Evolutionary conservation across 2,329 filamentous ascomycete species (phyloP), one percentile per base, ranked within the genome.

Genomic region (Clonostachys chloroleuca): DNA sequence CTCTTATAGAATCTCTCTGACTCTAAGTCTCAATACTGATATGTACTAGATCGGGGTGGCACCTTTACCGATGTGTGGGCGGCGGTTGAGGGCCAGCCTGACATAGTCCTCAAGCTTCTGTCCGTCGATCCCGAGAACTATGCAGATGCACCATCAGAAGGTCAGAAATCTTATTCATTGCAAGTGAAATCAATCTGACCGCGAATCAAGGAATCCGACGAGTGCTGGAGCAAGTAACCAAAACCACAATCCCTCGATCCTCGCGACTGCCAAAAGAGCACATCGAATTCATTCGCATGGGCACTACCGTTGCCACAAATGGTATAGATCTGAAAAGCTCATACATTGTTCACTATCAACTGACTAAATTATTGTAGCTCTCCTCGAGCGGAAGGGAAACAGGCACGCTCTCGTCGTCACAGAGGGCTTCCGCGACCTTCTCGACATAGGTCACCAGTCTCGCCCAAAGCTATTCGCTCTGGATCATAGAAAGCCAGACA

Each of bases 291-390:
- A 88, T 88, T 58, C 77, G 85, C 9, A 89, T 89, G 78, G 86
- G 86, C 13, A 90, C 86, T 2, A 89, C 86, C 0, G 83, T 89
- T 7, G 86, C 85, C 2, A 89, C 86, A 1, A 89, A 89, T 64
- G 85, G 36, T 39, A 39, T 18, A 12, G 14, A n/a, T 39, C 12
- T 39, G 2, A 8, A 39, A 39, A 14, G 14, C 36, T 39, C 14
- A 39, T n/a, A n/a, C 14, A 83, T 87, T 2, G 89, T 83, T 1
- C 84, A 83, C 9, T 34, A 34, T n/a, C 13, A 7, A 18, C n/a
- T 20, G 91, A 96, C 63, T 94, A 89, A 14, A 4, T 5, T 12
- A 3, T 12, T 39, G 24, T 39, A 39, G 36, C 86, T 1, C 64
- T 89, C 16, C 67, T 89, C 2, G 84, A 89, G 56, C 68, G 84